These are phyloP conservation scores for Solanum hybrid DNA, from an alignment of 305 asterid genomes.

Conservation along the genomic window DNA sequence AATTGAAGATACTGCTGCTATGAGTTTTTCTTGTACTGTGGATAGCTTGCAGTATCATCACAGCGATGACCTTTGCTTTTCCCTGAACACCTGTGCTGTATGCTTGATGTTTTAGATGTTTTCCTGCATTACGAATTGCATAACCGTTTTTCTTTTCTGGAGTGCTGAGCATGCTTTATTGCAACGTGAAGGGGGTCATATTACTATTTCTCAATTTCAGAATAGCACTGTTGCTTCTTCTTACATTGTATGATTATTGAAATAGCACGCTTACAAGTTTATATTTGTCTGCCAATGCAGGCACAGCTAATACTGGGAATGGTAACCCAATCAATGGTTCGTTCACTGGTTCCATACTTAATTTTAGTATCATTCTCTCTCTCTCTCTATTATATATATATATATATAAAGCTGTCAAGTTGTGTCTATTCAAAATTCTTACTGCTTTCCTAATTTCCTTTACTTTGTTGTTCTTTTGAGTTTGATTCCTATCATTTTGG, in stretches of 20 bases:
- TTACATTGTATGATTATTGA: background rate
- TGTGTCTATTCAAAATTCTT: background rate
- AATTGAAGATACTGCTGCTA: too few relatives aligned
- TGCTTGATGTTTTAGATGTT: too few relatives aligned
- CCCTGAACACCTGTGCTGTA: too few relatives aligned
- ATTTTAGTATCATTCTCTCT: too few relatives aligned
- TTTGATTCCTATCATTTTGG: background rate
- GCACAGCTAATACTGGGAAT: slow-evolving; percentile 73
- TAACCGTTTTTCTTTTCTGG: background rate
- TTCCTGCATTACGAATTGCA: too few relatives aligned
- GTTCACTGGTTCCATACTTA: too few relatives aligned
- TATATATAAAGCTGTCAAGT: background rate
- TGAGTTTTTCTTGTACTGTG: too few relatives aligned
- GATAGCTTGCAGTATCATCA: too few relatives aligned
- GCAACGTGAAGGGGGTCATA: background rate
- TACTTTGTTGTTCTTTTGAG: background rate
- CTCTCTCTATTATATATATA: background rate
- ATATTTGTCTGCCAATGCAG: slow-evolving; percentile 35
- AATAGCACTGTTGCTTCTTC: background rate
- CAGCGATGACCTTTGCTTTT: too few relatives aligned
- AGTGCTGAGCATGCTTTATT: background rate
- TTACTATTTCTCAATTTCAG: background rate
- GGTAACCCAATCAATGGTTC: slow-evolving; percentile 69
- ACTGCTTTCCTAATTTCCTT: slow-evolving; percentile 1
- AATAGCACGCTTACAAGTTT: slow-evolving; percentile 9